Base-by-base conservation (phyloP, 2,329 filamentous ascomycete genomes). In the Trichophyton simii region DNA sequence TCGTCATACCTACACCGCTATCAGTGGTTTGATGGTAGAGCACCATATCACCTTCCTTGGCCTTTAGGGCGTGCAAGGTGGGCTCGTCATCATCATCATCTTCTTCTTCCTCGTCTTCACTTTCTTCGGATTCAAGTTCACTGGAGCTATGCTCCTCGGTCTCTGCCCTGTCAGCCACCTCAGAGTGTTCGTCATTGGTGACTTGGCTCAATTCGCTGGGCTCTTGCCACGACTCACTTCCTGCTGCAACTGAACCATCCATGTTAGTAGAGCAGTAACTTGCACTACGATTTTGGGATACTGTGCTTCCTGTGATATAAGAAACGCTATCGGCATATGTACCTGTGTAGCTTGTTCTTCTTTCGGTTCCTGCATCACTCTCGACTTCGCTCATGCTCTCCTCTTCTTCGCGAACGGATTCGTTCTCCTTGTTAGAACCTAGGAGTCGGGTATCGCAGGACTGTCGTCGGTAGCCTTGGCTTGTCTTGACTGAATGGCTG, bases 401-500 rank as follows among this genome's bases (percentile, higher is more conserved):
- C 63, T 88, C 85, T 57, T 80, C 82, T 69, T 88, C 85, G n/a
- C 79, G 78, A 44, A 87, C 76, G 3, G 75, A 74, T 42, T 85
- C 76, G 65, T 87, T 87, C 69, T 87, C 85, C 72, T 87, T 86
- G 69, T 79, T 76, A 7, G 74, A 71, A 41, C 73, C 64, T 3
- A 73, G 73, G 58, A 66, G 72, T 36, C 73, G 77, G 15, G 81
- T 82, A 34, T 81, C 83, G 87, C 87, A 90, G 68, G 87, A 89
- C 50, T 80, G 78, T 74, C 91, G 90, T 57, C 87, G 80, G 55
- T 83, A 71, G 0, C 77, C 76, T 34, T 54, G 50, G 28, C 79
- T 78, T 31, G 83, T 83, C 67, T 88, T 86, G 66, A 90, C 87
- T 62, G 87, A 91, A 71, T 91, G 87, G 72, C 87, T 91, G 63